These are phyloP conservation scores for Alternaria solani DNA, from an alignment of 2,329 filamentous ascomycete genomes.

Conservation along the genomic window DNA sequence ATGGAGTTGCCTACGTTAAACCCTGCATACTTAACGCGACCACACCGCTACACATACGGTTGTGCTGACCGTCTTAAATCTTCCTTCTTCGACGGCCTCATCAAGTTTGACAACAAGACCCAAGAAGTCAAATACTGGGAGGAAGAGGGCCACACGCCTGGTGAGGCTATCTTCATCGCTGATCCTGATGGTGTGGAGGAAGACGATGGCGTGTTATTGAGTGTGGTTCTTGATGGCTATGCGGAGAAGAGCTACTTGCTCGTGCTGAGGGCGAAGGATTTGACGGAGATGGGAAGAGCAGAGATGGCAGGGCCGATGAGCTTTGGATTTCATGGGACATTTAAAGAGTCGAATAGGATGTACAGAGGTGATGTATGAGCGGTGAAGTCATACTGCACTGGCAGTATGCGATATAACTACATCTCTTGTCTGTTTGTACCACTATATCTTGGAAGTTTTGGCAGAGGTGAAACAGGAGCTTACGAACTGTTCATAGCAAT, in stretches of 20 bases:
- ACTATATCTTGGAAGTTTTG: neutral
- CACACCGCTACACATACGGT: conserved; percentile 69
- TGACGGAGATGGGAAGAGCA: conserved; percentile 71
- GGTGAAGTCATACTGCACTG: neutral
- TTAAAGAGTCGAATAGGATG: conserved; percentile 40
- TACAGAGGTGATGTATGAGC: conserved; percentile 27
- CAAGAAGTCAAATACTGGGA: conserved; percentile 65
- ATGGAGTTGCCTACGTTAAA: conserved; percentile 73
- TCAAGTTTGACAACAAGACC: conserved; percentile 70
- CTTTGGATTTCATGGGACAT: conserved; percentile 71
- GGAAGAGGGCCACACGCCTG: conserved; percentile 68
- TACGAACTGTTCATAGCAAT: neutral
- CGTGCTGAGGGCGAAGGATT: conserved; percentile 68
- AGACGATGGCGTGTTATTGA: conserved; percentile 70
- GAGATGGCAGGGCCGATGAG: conserved; percentile 67
- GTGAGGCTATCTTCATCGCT: conserved; percentile 73
- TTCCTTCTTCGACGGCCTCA: conserved; percentile 68
- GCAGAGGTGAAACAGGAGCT: neutral
- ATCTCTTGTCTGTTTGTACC: no score
- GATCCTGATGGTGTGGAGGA: conserved; percentile 61
- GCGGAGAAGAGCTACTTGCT: conserved; percentile 69
- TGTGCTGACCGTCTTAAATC: conserved; percentile 65
- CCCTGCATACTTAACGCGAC: conserved; percentile 60
- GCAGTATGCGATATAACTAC: no score
- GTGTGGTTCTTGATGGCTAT: conserved; percentile 70